Conservation (phyloP, 305 asterid species). For the Rubia tinctorum region DNA sequence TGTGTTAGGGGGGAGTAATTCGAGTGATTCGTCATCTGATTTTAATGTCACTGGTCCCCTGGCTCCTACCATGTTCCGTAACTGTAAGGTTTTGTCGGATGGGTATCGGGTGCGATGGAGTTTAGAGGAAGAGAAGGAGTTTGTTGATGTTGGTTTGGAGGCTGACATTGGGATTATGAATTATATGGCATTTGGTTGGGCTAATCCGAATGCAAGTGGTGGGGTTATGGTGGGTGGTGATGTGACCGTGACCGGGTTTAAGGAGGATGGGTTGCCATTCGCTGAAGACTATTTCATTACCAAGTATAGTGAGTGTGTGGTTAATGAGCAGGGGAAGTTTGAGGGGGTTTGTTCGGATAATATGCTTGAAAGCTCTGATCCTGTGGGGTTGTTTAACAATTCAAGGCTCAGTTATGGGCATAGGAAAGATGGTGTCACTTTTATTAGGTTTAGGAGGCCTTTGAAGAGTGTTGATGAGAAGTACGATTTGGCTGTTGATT, state of each 20-base stretch:
- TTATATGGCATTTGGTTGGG: constrained; percentile 99
- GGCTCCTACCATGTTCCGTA: constrained; percentile 60
- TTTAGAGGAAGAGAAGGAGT: constrained; percentile 35
- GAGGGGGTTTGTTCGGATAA: constrained; percentile 91
- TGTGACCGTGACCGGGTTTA: constrained; percentile 77
- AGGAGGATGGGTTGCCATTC: constrained; percentile 68
- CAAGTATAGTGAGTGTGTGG: constrained; percentile 73
- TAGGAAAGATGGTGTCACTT: constrained; percentile 88
- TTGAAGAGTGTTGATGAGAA: constrained; percentile 53
- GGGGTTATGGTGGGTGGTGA: constrained; percentile 88
- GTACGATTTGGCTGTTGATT: constrained; percentile 55
- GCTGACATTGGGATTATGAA: constrained; percentile 61
- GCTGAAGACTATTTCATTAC: constrained; percentile 84
- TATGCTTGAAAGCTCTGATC: constrained; percentile 44
- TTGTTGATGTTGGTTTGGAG: constrained; percentile 81
- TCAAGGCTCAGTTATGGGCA: constrained; percentile 74
- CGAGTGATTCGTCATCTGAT: constrained; percentile 18
- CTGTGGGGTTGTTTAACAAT: constrained; percentile 49
- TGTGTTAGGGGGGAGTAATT: constrained; percentile 37
- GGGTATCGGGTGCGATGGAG: constrained; percentile 83
- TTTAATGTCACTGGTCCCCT: constrained; percentile 18
- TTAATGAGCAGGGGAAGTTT: constrained; percentile 50
- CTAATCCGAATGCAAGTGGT: constrained; percentile 55
- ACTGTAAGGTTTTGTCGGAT: constrained; percentile 67
- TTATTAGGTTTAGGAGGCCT: constrained; percentile 77